phyloP scores from a whole-genome alignment of 176 grass and related monocot species.

The Chloris gayana region DNA sequence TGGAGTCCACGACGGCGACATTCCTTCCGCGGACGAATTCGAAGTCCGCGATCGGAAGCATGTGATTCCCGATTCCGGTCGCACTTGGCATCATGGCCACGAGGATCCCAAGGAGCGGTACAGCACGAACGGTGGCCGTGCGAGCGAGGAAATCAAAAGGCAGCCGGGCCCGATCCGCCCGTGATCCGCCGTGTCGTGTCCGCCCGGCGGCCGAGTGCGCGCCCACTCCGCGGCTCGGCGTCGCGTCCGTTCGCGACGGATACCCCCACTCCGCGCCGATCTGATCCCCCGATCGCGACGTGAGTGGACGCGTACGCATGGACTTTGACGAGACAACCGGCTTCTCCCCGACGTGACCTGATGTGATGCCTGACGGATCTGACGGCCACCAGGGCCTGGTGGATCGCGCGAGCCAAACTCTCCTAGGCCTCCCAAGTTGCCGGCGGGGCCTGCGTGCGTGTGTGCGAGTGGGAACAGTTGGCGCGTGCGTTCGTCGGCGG shows the following conservation, averaged over 20 bases:
- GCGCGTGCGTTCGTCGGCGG: background rate
- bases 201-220: background rate
- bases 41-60: background rate
- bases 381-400: background rate
- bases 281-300: conserved; percentile 24
- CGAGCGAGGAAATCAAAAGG: background rate
- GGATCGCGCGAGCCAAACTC: background rate
- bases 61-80: background rate
- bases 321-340: background rate
- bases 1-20: conserved; percentile 14
- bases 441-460: background rate
- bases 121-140: background rate
- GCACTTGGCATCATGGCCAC: background rate
- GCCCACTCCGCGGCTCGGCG: conserved; percentile 15
- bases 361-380: background rate
- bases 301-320: background rate
- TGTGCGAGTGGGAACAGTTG: background rate
- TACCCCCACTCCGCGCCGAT: background rate
- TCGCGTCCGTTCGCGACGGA: background rate
- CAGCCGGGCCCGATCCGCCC: background rate
- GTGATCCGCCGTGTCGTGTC: background rate
- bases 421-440: no score
- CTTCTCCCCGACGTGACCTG: background rate
- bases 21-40: background rate
- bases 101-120: background rate